Base-by-base conservation (phyloP, 148 eudicot genomes). In the Amaranthus palmeri region DNA sequence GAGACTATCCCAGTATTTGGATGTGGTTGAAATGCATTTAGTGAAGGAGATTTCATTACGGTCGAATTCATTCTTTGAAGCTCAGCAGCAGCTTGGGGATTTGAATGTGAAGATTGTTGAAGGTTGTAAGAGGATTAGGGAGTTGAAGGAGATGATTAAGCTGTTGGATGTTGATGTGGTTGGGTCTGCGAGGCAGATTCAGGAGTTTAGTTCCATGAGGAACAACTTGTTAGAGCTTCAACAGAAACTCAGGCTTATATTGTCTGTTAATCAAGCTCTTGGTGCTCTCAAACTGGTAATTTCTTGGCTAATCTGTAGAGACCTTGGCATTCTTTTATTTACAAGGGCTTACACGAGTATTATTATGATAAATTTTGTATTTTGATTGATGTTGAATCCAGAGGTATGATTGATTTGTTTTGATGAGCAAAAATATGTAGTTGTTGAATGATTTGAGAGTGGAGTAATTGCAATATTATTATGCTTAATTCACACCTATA, bases 11-110 rank as follows among this genome's bases (percentile, higher is more conserved):
- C 92, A 89, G 80, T 91, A 93, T 61, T 75, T 93, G 80, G 98
- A 93, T 66, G 95, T 89, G 52, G 98, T 93, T 68, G 98, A 93
- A 73, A 51, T 93, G 82, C 98, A 93, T 76, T 86, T 93, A 83
- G 98, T 93, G 71, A 93, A 81, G 88, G 98, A 93, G 85, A 93
- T 93, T 17, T 91, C 98, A 5, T 9, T 93, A 77, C 76, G 98
- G 43, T 91, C 98, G 11, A 86, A 78, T 61, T 91, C 97, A 1
- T 93, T 93, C 70, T 93, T 87, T 41, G 97, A 91, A 81, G 98
- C 98, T 8, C 98, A 93, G 76, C 85, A 88, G 57, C 91, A 88
- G 80, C 72, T 93, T 55, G 92, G 78, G 72, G 97, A 91, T 69
- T 80, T 93, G 87, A 91, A 79, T 78, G 76, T 78, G 68, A 87